These are phyloP conservation scores for Helminthosporium solani DNA, from an alignment of 2,329 filamentous ascomycete genomes.

Conservation along the genomic window DNA sequence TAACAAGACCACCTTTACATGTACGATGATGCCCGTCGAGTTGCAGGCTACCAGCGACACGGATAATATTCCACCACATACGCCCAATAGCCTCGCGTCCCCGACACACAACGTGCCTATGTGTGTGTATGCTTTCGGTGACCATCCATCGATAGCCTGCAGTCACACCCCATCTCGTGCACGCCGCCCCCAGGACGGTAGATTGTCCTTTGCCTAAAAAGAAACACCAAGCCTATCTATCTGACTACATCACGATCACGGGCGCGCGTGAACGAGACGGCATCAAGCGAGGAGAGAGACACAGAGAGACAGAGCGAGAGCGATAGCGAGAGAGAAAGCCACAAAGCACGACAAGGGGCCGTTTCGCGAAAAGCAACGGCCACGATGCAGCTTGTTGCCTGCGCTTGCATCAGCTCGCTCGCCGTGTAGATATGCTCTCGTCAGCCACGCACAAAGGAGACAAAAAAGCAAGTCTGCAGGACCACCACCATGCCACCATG, in stretches of 20 bases:
- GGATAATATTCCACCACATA: constrained; percentile 10
- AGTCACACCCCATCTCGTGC: constrained; percentile 5
- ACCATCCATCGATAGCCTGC: constrained; percentile 2
- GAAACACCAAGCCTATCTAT: not conserved
- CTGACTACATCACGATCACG: not conserved
- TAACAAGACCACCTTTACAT: constrained; percentile 9
- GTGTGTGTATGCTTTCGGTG: constrained; percentile 8
- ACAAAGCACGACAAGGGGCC: not conserved
- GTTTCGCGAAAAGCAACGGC: constrained; percentile 5
- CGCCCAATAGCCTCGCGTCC: constrained; percentile 4
- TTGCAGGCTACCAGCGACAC: constrained; percentile 17
- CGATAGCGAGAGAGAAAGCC: too few species aligned
- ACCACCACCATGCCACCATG: constrained; percentile 14
- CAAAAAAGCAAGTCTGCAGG: constrained; percentile 10
- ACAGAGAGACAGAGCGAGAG: too few species aligned
- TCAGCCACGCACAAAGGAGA: constrained; percentile 11
- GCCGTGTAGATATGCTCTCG: constrained; percentile 7
- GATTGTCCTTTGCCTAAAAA: not conserved
- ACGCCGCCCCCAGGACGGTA: not conserved
- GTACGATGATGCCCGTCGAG: constrained; percentile 10
- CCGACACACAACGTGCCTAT: constrained; percentile 15
- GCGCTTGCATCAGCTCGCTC: constrained; percentile 6
- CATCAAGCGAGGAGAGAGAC: not conserved
- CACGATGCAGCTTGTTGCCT: not conserved
- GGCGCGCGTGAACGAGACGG: not conserved